A percentile compares a stretch with the other conserved stretches of the same genome.
phyloP scores from a whole-genome alignment of 108 stramenopile species.

The Schizochytrium sp. region DNA sequence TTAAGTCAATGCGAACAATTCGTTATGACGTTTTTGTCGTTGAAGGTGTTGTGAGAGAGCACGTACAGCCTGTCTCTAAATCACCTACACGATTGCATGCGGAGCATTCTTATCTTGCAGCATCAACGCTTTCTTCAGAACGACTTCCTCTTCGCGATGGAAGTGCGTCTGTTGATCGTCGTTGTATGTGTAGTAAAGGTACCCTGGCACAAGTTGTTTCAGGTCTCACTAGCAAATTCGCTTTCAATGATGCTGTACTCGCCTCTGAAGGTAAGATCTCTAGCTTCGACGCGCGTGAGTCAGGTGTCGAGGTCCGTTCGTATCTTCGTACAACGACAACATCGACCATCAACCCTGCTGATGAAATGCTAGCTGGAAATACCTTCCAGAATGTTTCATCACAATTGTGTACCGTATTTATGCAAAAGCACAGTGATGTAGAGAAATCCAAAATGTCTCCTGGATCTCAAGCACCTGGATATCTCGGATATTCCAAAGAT shows the following conservation, averaged over 20 bases:
- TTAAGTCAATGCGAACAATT: neutral
- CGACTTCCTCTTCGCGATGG: conserved; percentile 28
- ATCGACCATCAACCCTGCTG: neutral
- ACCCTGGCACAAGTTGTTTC: neutral
- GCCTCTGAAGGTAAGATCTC: neutral
- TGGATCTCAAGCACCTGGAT: neutral
- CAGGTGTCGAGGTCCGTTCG: neutral
- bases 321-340: conserved; percentile 43
- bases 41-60: neutral
- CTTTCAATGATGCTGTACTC: neutral
- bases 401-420: conserved; percentile 42
- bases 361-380: conserved; percentile 5
- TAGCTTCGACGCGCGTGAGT: neutral
- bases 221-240: neutral
- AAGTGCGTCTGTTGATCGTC: neutral
- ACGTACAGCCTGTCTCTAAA: neutral
- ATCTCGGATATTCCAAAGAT: conserved; percentile 47
- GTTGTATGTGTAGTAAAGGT: conserved; percentile 52
- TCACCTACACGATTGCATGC: conserved; percentile 4
- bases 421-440: neutral
- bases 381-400: conserved; percentile 4
- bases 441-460: neutral
- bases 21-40: conserved; percentile 47
- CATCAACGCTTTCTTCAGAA: neutral
- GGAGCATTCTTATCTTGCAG: conserved; percentile 37